These are phyloP conservation scores for Wallemia ichthyophaga DNA, from an alignment of 1,284 basidiomycete genomes.

Conservation along the genomic window DNA sequence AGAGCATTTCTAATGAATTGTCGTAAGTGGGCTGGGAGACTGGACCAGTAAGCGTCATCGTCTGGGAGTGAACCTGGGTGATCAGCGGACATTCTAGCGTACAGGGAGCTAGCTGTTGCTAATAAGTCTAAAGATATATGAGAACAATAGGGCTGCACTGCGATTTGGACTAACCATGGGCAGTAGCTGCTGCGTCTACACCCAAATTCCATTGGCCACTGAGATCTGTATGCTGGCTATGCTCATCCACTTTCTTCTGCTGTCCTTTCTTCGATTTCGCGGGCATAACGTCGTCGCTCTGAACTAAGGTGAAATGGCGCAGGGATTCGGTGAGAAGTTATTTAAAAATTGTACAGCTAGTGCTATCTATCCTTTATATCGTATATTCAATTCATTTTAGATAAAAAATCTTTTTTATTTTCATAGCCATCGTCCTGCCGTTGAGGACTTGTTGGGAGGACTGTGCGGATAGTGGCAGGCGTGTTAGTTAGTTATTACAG, in stretches of 20 bases:
- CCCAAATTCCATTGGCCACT: not conserved
- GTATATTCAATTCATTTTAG: too few species aligned
- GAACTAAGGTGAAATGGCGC: not conserved
- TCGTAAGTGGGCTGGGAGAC: slow-evolving; percentile 23
- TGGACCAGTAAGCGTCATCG: slow-evolving; percentile 28
- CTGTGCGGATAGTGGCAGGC: too few species aligned
- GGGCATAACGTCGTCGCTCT: not conserved
- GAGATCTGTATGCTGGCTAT: not conserved
- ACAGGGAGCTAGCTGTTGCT: not conserved
- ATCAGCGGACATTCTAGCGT: not conserved
- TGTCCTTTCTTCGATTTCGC: not conserved
- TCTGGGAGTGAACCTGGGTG: slow-evolving; percentile 7
- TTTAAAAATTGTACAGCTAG: not conserved
- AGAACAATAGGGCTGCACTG: not conserved
- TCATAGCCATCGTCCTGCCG: too few species aligned
- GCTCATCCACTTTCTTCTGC: not conserved
- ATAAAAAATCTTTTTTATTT: too few species aligned
- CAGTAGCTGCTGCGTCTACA: not conserved
- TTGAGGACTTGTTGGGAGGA: too few species aligned
- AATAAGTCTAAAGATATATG: not conserved
- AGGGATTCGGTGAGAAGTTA: not conserved
- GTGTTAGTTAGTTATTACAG: not conserved
- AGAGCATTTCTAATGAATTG: slow-evolving; percentile 27
- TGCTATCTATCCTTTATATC: not conserved
- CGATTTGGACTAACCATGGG: not conserved